Evolutionary conservation across 2,329 filamentous ascomycete species (phyloP).

Genomic region (Cyphellophora attinorum): DNA sequence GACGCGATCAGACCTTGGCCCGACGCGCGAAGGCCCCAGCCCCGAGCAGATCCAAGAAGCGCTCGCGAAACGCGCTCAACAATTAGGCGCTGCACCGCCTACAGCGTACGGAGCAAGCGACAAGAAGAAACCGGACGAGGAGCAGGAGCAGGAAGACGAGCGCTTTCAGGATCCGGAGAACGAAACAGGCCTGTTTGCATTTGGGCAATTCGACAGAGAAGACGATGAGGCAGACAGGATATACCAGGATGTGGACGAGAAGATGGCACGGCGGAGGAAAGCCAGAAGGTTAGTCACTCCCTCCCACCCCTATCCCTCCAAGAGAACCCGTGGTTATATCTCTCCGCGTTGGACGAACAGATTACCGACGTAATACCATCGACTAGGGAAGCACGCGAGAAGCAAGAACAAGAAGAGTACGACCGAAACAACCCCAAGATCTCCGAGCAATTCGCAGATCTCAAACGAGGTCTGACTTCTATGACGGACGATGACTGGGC

Average conservation of each 20-base stretch:
- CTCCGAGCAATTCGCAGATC: conserved; percentile 90
- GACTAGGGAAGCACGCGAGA: conserved; percentile 83
- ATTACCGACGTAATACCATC: conserved; percentile 61
- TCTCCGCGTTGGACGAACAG: conserved; percentile 57
- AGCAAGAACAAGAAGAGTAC: conserved; percentile 85
- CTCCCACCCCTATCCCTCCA: conserved; percentile 12
- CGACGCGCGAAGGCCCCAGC: conserved; percentile 86
- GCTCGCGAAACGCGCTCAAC: conserved; percentile 82
- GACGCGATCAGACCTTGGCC: conserved; percentile 90
- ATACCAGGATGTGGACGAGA: conserved; percentile 91
- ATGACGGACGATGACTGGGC: conserved; percentile 96
- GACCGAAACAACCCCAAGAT: conserved; percentile 98
- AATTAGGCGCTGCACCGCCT: conserved; percentile 62
- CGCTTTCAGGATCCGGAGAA: conserved; percentile 95
- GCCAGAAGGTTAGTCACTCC: conserved; percentile 65
- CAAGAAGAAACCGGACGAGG: conserved; percentile 38
- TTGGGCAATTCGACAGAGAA: conserved; percentile 91
- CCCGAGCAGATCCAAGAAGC: conserved; percentile 98
- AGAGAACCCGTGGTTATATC: conserved; percentile 52
- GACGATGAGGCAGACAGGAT: conserved; percentile 97
- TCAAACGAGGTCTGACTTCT: conserved; percentile 80
- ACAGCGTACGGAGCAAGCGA: conserved; percentile 59
- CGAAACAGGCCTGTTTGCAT: conserved; percentile 89
- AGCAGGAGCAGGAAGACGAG: conserved; percentile 65
- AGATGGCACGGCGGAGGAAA: conserved; percentile 85